Evolutionary conservation across 805 yeast species (phyloP).

Genomic region (Teunomyces barrocoloradensis): DNA sequence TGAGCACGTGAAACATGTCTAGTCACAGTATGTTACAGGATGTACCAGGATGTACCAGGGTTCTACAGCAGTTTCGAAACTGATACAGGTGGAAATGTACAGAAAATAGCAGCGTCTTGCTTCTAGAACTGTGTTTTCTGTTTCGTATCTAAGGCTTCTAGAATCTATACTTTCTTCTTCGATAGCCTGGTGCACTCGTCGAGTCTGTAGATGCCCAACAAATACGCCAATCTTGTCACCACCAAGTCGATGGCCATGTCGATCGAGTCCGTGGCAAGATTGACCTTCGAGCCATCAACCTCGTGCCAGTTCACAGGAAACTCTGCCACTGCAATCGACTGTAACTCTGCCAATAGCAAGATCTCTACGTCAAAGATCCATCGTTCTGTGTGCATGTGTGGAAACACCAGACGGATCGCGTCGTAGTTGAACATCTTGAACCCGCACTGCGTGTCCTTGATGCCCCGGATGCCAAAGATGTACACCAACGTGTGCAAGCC

Average conservation of each 20-base stretch:
- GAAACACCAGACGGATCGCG: conserved; percentile 68
- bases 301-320: conserved; percentile 95
- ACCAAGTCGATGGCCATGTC: conserved; percentile 93
- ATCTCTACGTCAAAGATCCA: conserved; percentile 99
- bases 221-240: conserved; percentile 83
- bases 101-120: no score
- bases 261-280: conserved; percentile 83
- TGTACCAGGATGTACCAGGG: no score
- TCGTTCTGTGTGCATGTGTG: conserved; percentile 92
- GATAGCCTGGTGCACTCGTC: conserved; percentile 10
- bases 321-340: conserved; percentile 65
- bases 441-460: conserved; percentile 96
- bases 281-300: conserved; percentile 92
- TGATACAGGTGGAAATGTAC: no score
- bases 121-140: no score
- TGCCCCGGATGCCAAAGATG: conserved; percentile 81
- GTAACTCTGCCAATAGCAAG: conserved; percentile 72
- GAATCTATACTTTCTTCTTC: conserved; percentile 10
- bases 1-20: no score
- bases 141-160: neutral
- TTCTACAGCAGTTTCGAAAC: no score
- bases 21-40: no score
- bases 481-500: conserved; percentile 83
- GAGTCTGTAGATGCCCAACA: conserved; percentile 71
- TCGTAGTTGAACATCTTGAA: conserved; percentile 83